phyloP scores from a whole-genome alignment of 2,329 filamentous ascomycete species.

The Aspergillus neoniger region DNA sequence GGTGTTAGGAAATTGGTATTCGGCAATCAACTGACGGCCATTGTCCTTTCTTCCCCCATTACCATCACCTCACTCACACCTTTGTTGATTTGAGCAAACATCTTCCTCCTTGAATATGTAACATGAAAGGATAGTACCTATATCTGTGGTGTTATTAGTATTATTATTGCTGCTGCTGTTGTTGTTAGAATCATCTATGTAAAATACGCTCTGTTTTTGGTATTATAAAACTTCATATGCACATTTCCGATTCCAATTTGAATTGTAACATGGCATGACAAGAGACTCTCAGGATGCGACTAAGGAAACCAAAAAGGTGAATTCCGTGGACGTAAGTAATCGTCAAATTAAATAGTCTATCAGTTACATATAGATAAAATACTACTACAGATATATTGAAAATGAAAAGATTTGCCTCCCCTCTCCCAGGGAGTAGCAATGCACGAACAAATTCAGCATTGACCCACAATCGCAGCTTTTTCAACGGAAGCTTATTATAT shows the following conservation, averaged over 20 bases:
- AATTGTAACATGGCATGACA: too few species aligned
- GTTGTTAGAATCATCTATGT: conserved; percentile 10
- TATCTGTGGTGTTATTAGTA: conserved; percentile 11
- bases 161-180: too few species aligned
- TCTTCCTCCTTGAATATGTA: conserved; percentile 15
- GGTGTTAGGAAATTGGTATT: neutral
- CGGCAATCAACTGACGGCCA: neutral
- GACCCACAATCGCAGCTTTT: neutral
- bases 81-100: neutral
- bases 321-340: neutral
- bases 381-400: too few species aligned
- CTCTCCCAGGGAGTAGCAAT: neutral
- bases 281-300: too few species aligned
- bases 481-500: neutral
- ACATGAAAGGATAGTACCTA: conserved; percentile 11
- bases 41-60: too few species aligned
- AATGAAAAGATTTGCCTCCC: neutral
- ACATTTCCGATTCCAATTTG: neutral
- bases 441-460: neutral
- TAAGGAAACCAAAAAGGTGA: too few species aligned
- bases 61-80: neutral
- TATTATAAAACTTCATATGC: conserved; percentile 11
- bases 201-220: conserved; percentile 23
- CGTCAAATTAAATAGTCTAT: neutral
- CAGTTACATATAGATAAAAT: neutral